Evolutionary conservation across 2,329 filamentous ascomycete species (phyloP).

Genomic region (Neofusicoccum sp.): DNA sequence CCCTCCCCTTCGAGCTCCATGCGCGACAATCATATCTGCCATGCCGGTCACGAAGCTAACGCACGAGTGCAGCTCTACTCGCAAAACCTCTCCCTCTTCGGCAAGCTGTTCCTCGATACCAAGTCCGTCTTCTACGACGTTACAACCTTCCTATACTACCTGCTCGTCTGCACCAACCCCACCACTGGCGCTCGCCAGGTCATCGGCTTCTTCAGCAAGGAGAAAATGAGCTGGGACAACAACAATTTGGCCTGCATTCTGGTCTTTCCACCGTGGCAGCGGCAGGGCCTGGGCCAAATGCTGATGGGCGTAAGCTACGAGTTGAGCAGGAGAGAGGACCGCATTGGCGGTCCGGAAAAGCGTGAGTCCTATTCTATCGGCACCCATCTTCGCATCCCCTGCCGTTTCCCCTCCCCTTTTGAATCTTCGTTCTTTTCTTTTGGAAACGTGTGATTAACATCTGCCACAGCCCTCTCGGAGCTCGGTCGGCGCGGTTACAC

Average conservation of each 20-base stretch:
- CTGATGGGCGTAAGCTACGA: constrained; percentile 95
- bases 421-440: neutral
- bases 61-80: constrained; percentile 67
- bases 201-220: constrained; percentile 97
- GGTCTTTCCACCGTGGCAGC: constrained; percentile 93
- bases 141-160: constrained; percentile 89
- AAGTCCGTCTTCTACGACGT: constrained; percentile 99
- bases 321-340: constrained; percentile 78
- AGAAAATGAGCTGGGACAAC: constrained; percentile 98
- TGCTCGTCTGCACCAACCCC: constrained; percentile 61
- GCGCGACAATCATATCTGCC: too few species aligned
- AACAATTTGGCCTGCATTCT: constrained; percentile 98
- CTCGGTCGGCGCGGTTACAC: constrained; percentile 81
- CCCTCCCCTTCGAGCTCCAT: neutral
- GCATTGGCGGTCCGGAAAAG: constrained; percentile 91
- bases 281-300: constrained; percentile 81
- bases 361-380: constrained; percentile 43
- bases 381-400: too few species aligned
- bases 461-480: constrained; percentile 67
- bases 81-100: constrained; percentile 93
- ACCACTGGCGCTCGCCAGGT: constrained; percentile 53
- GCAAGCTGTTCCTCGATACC: constrained; percentile 96
- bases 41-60: neutral
- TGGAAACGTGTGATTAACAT: neutral
- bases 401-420: neutral